Base-by-base conservation (phyloP, 2,329 filamentous ascomycete genomes). In the Aspergillus piperis region DNA sequence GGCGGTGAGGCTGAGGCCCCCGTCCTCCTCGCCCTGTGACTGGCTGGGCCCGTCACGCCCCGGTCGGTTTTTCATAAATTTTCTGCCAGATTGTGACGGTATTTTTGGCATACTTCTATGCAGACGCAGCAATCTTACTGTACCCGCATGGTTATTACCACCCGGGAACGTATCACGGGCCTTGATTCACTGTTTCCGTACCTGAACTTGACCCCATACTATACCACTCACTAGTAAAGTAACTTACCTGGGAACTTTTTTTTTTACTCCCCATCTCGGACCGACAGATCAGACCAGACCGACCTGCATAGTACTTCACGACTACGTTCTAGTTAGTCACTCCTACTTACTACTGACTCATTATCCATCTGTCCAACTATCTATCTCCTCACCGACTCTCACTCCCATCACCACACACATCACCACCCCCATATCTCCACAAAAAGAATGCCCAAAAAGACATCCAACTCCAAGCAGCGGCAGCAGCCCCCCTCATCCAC, bases 391-490 rank as follows among this genome's bases (percentile, higher is more conserved):
- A 23, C 13, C 21, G 19, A 10, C 21, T 36, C 21, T 13, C 32
- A 51, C 30, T 7, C 27, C 30, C 30, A 6, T 42, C n/a, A 49
- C 27, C 27, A 54, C 21, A 41, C 32, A 23, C 27, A 49, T 17
- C 36, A 44, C 21, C 25, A 39, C n/a, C 17, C n/a, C 41, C 60
- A 59, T 17, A 41, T 41, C 23, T 47, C 8, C 51, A 42, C 6
- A 58, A 57, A n/a, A 30, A 58, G 44, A 21, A 71, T 71, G 68
- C 63, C 68, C 19, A 71, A 68, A 59, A 59, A 63, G 56, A 69
- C 66, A 57, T 56, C 47, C 56, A 42, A 67, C 25, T 27, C 25
- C 25, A 27, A 27, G 25, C 25, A 27, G 23, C n/a, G n/a, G n/a
- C 23, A 25, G 64, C 65, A 63, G 52, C 55, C 62, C 32, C 19